These are phyloP conservation scores for Rutidosis leptorrhynchoides DNA, from an alignment of 129 eudicot genomes.

Conservation along the genomic window DNA sequence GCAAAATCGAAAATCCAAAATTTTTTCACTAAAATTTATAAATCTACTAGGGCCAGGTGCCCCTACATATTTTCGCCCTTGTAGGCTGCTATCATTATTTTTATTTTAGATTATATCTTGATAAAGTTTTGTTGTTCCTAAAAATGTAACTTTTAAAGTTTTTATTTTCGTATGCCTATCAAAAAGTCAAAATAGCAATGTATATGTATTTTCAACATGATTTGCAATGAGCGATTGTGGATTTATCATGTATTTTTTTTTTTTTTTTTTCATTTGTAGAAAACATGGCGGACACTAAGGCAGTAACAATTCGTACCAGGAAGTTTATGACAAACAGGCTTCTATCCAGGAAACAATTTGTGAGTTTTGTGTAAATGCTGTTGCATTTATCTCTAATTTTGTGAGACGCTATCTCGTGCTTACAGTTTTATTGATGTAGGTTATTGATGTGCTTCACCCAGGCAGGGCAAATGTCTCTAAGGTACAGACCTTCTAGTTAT, in stretches of 20 bases:
- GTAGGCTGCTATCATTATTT: too few relatives aligned
- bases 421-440: constrained; percentile 25
- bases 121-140: not conserved
- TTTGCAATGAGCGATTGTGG: not conserved
- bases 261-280: constrained; percentile 12
- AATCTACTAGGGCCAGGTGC: too few relatives aligned
- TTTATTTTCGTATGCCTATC: not conserved
- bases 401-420: not conserved
- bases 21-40: too few relatives aligned
- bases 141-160: too few relatives aligned
- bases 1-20: too few relatives aligned
- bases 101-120: not conserved
- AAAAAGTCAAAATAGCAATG: too few relatives aligned
- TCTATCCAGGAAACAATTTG: constrained; percentile 70
- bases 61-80: too few relatives aligned
- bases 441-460: constrained; percentile 74
- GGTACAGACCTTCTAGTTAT: constrained; percentile 26
- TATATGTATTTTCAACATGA: too few relatives aligned
- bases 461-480: constrained; percentile 73
- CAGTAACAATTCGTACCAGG: constrained; percentile 60
- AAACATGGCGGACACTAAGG: constrained; percentile 65
- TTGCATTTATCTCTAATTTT: not conserved
- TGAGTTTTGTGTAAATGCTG: constrained; percentile 22
- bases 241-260: not conserved
- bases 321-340: constrained; percentile 84